Conservation (phyloP, 2,329 filamentous ascomycete species). For the Cephalotrichum gorgonifer region DNA sequence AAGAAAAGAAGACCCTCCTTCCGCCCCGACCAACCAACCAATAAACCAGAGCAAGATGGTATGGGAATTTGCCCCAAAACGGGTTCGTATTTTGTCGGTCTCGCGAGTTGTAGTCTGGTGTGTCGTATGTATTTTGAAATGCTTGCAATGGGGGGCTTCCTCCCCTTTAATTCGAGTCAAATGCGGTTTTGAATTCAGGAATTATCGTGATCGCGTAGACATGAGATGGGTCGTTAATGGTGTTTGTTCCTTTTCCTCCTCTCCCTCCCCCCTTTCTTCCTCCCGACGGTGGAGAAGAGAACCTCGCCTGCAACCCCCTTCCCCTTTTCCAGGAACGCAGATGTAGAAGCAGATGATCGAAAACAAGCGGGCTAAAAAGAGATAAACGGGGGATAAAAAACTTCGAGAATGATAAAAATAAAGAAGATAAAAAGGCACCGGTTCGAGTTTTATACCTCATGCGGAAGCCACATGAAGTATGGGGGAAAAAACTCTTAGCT, state of each 20-base stretch:
- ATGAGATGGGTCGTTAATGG: slow-evolving; percentile 6
- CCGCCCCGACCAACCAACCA: too few relatives aligned
- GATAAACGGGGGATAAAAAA: neutral
- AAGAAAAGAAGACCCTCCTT: too few relatives aligned
- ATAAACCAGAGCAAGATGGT: too few relatives aligned
- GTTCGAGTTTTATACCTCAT: neutral
- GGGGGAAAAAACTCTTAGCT: neutral
- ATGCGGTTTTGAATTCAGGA: slow-evolving; percentile 1
- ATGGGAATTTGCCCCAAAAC: too few relatives aligned
- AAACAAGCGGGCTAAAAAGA: neutral
- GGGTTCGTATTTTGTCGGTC: too few relatives aligned
- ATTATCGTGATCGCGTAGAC: slow-evolving; percentile 6
- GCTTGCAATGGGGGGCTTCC: too few relatives aligned
- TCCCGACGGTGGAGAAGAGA: too few relatives aligned
- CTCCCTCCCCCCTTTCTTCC: neutral
- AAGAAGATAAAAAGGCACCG: neutral
- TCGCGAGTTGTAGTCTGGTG: too few relatives aligned
- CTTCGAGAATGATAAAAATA: slow-evolving; percentile 1
- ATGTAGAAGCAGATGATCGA: neutral
- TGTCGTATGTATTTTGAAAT: too few relatives aligned
- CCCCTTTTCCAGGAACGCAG: neutral
- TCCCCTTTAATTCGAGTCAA: neutral
- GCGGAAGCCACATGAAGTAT: too few relatives aligned
- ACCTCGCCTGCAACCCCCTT: neutral
- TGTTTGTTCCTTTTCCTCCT: neutral